Percentiles rank a stretch among this genome's conserved stretches.
phyloP scores from a whole-genome alignment of 129 eudicot species.

The Tanacetum coccineum region DNA sequence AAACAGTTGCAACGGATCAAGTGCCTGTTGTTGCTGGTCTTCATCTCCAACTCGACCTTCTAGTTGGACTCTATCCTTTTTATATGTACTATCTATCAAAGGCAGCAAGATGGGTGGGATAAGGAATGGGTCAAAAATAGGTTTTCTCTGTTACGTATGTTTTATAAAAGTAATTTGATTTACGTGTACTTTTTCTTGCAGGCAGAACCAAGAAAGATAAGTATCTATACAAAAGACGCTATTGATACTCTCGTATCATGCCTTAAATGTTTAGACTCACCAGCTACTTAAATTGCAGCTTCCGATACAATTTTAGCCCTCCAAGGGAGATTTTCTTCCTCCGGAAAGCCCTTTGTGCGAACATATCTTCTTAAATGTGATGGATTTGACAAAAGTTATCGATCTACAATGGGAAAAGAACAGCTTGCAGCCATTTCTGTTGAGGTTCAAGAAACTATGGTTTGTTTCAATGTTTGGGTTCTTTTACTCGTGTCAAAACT shows the following conservation, averaged over 20 bases:
- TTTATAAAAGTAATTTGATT: too few species aligned
- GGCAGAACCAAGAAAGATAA: too few species aligned
- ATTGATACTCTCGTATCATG: constrained; percentile 62
- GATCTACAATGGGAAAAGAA: constrained; percentile 47
- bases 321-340: too few species aligned
- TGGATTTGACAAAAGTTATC: constrained; percentile 49
- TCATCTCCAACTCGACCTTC: constrained; percentile 79
- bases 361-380: constrained; percentile 57
- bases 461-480: constrained; percentile 15
- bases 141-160: too few species aligned
- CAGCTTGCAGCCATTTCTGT: constrained; percentile 34
- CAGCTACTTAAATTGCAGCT: too few species aligned
- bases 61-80: too few species aligned
- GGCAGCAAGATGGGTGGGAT: too few species aligned
- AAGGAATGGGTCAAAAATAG: too few species aligned
- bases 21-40: constrained; percentile 73
- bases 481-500: not conserved
- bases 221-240: constrained; percentile 81
- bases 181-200: constrained; percentile 4
- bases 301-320: too few species aligned
- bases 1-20: constrained; percentile 50
- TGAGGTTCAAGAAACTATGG: constrained; percentile 43
- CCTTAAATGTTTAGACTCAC: constrained; percentile 62
- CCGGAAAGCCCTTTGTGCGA: constrained; percentile 57
- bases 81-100: too few species aligned